phyloP scores from a whole-genome alignment of 2,329 filamentous ascomycete species.

The Ceratocystis papillata region DNA sequence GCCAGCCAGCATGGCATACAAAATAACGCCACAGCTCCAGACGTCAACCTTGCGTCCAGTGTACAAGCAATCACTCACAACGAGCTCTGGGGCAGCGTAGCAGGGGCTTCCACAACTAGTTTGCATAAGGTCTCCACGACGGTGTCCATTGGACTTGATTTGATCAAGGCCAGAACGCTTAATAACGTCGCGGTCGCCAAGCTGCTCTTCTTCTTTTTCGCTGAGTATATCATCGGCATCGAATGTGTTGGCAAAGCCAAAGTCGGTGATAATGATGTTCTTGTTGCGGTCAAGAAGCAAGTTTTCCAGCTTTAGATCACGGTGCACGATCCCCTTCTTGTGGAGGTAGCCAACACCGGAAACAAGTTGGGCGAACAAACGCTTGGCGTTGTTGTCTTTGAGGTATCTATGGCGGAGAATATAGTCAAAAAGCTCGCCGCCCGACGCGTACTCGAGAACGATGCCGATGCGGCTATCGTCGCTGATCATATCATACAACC shows the following conservation, averaged over 20 bases:
- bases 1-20: constrained; percentile 97
- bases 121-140: constrained; percentile 93
- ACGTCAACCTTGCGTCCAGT: constrained; percentile 97
- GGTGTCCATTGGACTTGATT: constrained; percentile 59
- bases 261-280: constrained; percentile 99
- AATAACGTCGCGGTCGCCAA: constrained; percentile 79
- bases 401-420: constrained; percentile 94
- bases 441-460: constrained; percentile 94
- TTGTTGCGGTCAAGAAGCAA: constrained; percentile 87
- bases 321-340: constrained; percentile 96
- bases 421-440: constrained; percentile 95
- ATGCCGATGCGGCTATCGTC: constrained; percentile 96
- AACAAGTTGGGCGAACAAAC: constrained; percentile 87
- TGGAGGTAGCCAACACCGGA: constrained; percentile 96
- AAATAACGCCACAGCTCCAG: constrained; percentile 96
- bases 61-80: constrained; percentile 94
- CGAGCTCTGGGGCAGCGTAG: constrained; percentile 91
- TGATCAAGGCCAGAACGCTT: constrained; percentile 78
- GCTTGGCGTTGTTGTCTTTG: constrained; percentile 81
- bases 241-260: constrained; percentile 97
- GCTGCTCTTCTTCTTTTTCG: constrained; percentile 79
- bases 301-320: constrained; percentile 94
- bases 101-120: constrained; percentile 97
- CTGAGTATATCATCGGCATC: constrained; percentile 76
- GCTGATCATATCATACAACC: constrained; percentile 95